Conservation (phyloP, 805 yeast genomes). For the Nakazawaea molendinolei region DNA sequence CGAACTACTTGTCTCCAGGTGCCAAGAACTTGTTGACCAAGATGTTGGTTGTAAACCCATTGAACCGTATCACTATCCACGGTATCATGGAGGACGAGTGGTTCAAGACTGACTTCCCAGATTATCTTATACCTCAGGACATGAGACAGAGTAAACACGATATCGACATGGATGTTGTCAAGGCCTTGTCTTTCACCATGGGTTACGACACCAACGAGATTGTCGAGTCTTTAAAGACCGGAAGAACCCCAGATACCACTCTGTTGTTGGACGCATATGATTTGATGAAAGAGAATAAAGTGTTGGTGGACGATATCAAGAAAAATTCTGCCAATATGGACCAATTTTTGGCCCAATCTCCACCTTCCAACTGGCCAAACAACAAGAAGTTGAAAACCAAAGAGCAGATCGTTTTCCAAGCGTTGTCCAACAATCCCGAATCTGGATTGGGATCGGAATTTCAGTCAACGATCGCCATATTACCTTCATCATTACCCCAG, state of each 20-base stretch:
- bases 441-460: constrained; percentile 39
- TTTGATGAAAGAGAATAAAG: constrained; percentile 72
- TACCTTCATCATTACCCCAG: constrained; percentile 91
- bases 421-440: constrained; percentile 39
- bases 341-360: constrained; percentile 52
- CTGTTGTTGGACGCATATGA: constrained; percentile 85
- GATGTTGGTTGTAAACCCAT: constrained; percentile 92
- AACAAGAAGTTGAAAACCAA: constrained; percentile 10
- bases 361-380: constrained; percentile 31
- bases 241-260: constrained; percentile 41
- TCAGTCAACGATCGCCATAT: constrained; percentile 79
- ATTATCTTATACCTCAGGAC: constrained; percentile 64
- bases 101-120: constrained; percentile 79
- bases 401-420: constrained; percentile 26
- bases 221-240: constrained; percentile 48
- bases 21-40: constrained; percentile 76
- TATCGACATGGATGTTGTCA: constrained; percentile 70
- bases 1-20: constrained; percentile 78
- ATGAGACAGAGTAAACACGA: constrained; percentile 32
- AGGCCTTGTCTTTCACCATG: constrained; percentile 72
- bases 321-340: constrained; percentile 45
- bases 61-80: constrained; percentile 86
- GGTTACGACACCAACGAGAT: constrained; percentile 87
- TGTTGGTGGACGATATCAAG: constrained; percentile 61
- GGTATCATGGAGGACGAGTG: constrained; percentile 93